These are phyloP conservation scores for Xylaria nigripes DNA, from an alignment of 495 filamentous ascomycete species.

Conservation along the genomic window DNA sequence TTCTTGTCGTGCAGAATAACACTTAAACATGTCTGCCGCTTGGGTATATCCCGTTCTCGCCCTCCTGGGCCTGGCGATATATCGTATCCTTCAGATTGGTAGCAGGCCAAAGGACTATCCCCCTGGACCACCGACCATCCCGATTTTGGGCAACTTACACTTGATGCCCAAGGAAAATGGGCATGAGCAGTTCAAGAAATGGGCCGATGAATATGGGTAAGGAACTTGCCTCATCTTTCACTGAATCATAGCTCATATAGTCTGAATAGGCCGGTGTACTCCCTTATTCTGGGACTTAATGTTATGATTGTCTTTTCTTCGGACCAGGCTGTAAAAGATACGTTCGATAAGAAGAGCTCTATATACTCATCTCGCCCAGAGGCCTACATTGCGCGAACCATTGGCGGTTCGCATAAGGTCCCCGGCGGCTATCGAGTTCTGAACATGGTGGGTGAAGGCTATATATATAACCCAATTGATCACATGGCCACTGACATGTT, in stretches of 20 bases:
- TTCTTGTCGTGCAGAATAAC: neutral
- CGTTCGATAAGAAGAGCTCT: slow-evolving; percentile 23
- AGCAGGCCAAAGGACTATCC: slow-evolving; percentile 15
- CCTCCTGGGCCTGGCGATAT: slow-evolving; percentile 11
- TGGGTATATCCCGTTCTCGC: slow-evolving; percentile 10
- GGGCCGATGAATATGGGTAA: slow-evolving; percentile 18
- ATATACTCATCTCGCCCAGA: slow-evolving; percentile 18
- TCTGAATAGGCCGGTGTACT: slow-evolving; percentile 13
- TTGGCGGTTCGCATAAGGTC: slow-evolving; percentile 9
- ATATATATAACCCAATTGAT: neutral
- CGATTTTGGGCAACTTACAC: slow-evolving; percentile 15
- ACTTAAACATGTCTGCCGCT: slow-evolving; percentile 7
- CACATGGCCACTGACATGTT: neutral
- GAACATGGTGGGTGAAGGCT: slow-evolving; percentile 9
- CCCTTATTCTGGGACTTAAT: slow-evolving; percentile 23
- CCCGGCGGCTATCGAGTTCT: slow-evolving; percentile 12
- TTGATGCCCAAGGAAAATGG: slow-evolving; percentile 15
- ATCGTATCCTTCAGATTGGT: slow-evolving; percentile 14
- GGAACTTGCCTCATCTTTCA: neutral
- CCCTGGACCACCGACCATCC: slow-evolving; percentile 15
- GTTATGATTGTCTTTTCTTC: slow-evolving; percentile 26
- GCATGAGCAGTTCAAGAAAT: slow-evolving; percentile 15
- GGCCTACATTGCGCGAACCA: slow-evolving; percentile 14
- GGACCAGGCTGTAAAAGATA: slow-evolving; percentile 24
- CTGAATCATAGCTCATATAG: neutral